Conservation (phyloP, 805 yeast species). For the Nematodospora valgi region DNA sequence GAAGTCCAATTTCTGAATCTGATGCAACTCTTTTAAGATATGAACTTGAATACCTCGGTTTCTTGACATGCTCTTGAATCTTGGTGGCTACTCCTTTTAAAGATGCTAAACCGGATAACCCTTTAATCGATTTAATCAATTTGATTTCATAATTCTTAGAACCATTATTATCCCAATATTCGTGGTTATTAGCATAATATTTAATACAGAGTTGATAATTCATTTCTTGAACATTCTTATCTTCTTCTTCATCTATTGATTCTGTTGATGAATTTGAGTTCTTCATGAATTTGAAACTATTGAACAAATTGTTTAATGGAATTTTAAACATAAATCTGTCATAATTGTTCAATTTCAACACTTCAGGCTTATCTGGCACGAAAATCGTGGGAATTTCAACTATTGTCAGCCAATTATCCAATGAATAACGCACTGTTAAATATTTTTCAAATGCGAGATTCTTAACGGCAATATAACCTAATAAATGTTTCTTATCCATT, state of each 20-base stretch:
- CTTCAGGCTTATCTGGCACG: conserved; percentile 51
- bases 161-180: conserved; percentile 77
- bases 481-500: conserved; percentile 52
- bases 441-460: conserved; percentile 68
- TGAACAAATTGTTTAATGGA: conserved; percentile 42
- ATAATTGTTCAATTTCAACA: conserved; percentile 47
- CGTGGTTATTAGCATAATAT: conserved; percentile 46
- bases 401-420: conserved; percentile 75
- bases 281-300: conserved; percentile 19
- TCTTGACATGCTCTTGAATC: conserved; percentile 19
- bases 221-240: conserved; percentile 12
- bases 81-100: conserved; percentile 3
- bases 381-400: conserved; percentile 65
- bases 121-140: conserved; percentile 27
- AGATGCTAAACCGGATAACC: conserved; percentile 1
- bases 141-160: conserved; percentile 54
- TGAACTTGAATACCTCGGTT: conserved; percentile 39
- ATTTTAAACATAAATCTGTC: conserved; percentile 73
- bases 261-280: conserved; percentile 3
- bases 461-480: conserved; percentile 77
- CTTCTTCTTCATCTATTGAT: conserved; percentile 6
- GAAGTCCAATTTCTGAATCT: conserved; percentile 20
- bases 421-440: conserved; percentile 69
- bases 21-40: conserved; percentile 32
- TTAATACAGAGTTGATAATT: conserved; percentile 52